These are phyloP conservation scores for Arctostaphylos glauca DNA, from an alignment of 148 eudicot species.

Conservation along the genomic window DNA sequence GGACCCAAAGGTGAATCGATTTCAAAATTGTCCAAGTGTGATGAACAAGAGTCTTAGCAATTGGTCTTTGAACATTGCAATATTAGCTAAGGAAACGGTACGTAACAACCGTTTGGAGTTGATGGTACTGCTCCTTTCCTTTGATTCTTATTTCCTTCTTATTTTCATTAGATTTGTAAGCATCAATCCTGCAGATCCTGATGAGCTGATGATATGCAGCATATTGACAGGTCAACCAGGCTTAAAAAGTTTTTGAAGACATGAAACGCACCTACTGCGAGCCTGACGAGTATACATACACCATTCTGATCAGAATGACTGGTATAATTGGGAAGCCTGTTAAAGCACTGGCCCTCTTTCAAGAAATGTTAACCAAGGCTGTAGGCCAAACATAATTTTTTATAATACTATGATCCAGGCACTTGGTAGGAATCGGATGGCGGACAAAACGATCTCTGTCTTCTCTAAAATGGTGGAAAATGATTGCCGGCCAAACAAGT, in stretches of 20 bases:
- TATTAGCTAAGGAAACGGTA: background rate
- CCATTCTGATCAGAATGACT: slow-evolving; percentile 78
- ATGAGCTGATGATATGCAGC: slow-evolving; percentile 77
- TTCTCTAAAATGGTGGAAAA: slow-evolving; percentile 82
- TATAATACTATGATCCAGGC: slow-evolving; percentile 83
- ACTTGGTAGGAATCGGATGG: slow-evolving; percentile 62
- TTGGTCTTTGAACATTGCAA: background rate
- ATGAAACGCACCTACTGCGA: slow-evolving; percentile 73
- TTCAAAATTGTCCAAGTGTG: background rate
- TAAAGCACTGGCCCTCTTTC: slow-evolving; percentile 59
- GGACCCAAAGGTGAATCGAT: background rate
- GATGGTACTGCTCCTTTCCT: background rate
- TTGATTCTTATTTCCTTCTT: background rate
- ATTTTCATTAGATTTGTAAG: background rate
- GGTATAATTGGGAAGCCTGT: slow-evolving; percentile 68
- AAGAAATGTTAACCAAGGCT: slow-evolving; percentile 74
- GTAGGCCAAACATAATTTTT: slow-evolving; percentile 63
- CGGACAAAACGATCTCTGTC: slow-evolving; percentile 61
- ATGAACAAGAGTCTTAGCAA: background rate
- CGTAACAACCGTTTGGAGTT: background rate
- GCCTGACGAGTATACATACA: slow-evolving; percentile 89
- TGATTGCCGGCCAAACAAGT: slow-evolving; percentile 81
- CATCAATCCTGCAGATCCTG: slow-evolving; percentile 18
- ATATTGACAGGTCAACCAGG: slow-evolving; percentile 71
- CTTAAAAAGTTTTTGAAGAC: slow-evolving; percentile 61